Percentiles rank a stretch among this genome's conserved stretches.
These are phyloP conservation scores for Agapanthus africanus DNA, from an alignment of 106 monocot genomes.

Conservation along the genomic window DNA sequence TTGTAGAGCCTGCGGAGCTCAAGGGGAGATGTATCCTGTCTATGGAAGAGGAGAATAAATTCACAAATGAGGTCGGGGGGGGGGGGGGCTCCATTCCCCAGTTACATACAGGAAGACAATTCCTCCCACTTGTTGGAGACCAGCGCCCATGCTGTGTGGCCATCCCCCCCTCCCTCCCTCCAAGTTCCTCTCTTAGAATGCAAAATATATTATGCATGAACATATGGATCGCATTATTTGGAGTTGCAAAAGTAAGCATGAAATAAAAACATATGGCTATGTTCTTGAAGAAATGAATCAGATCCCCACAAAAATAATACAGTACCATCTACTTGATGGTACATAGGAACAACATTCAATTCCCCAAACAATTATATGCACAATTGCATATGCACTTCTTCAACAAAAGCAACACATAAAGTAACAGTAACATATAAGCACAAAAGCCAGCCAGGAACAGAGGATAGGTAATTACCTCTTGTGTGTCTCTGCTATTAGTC, in stretches of 20 bases:
- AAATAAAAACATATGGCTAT: background rate
- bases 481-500: conserved; percentile 93
- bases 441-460: background rate
- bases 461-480: conserved; percentile 48
- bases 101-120: background rate
- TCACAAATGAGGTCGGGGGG: no score
- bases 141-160: no score
- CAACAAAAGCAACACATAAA: background rate
- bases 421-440: background rate
- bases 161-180: background rate
- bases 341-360: background rate
- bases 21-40: background rate
- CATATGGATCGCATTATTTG: no score
- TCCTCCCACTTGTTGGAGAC: no score
- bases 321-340: background rate
- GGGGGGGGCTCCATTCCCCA: background rate
- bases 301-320: background rate
- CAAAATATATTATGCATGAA: no score
- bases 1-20: background rate
- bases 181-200: background rate
- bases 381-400: background rate
- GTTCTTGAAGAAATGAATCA: background rate
- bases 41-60: no score
- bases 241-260: no score
- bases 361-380: background rate